These are phyloP conservation scores for Melocanna baccifera DNA, from an alignment of 176 grass and related monocot genomes.

Conservation along the genomic window DNA sequence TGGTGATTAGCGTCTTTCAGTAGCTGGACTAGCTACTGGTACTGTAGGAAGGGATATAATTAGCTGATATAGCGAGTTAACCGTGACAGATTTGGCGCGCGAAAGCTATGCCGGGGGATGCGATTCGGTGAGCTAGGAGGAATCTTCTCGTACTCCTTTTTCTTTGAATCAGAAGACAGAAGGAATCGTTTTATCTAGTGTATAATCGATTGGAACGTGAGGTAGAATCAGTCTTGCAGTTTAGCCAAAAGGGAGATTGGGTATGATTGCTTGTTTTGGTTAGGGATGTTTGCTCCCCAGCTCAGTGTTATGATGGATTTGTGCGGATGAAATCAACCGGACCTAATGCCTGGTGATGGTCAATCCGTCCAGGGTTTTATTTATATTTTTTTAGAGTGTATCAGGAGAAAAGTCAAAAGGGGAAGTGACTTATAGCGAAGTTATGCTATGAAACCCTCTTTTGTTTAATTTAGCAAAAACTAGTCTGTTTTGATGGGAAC, in stretches of 20 bases:
- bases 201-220: neutral
- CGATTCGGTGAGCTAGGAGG: neutral
- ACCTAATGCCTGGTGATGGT: neutral
- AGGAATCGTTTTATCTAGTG: neutral
- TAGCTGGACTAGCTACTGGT: neutral
- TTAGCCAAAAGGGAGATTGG: neutral
- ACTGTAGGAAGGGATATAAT: neutral
- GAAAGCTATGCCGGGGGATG: neutral
- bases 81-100: neutral
- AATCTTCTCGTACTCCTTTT: neutral
- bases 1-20: neutral
- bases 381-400: neutral
- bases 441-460: neutral
- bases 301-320: neutral
- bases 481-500: neutral
- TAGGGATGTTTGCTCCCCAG: neutral
- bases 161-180: neutral
- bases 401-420: neutral
- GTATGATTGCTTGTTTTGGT: no score
- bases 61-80: neutral
- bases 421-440: neutral
- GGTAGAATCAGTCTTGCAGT: neutral
- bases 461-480: neutral
- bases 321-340: neutral
- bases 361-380: neutral